Evolutionary conservation across 2,329 filamentous ascomycete genomes (phyloP).

Genomic region (Botrytis squamosa): DNA sequence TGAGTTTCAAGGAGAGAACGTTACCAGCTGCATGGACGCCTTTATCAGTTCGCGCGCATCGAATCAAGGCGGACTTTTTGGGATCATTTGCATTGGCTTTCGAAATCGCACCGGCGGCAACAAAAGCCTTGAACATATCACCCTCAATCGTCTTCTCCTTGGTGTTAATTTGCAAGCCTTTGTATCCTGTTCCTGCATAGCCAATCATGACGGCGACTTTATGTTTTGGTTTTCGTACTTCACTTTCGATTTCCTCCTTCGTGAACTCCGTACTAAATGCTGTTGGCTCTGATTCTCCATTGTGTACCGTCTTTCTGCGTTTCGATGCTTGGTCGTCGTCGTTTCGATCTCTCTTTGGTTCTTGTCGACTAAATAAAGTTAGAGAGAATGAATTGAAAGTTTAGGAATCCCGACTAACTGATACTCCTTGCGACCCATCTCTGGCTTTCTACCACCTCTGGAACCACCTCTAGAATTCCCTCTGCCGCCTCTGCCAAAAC

Average conservation of each 20-base stretch:
- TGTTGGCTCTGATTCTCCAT: slow-evolving; percentile 37
- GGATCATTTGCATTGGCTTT: slow-evolving; percentile 97
- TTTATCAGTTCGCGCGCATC: slow-evolving; percentile 95
- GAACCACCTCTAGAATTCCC: slow-evolving; percentile 39
- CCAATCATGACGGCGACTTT: slow-evolving; percentile 96
- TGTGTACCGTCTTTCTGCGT: slow-evolving; percentile 49
- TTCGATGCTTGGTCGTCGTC: slow-evolving; percentile 53
- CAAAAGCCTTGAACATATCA: slow-evolving; percentile 88
- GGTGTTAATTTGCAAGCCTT: slow-evolving; percentile 88
- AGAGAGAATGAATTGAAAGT: slow-evolving; percentile 39
- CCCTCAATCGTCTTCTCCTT: slow-evolving; percentile 92
- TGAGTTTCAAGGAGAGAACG: slow-evolving; percentile 91
- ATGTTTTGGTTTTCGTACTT: slow-evolving; percentile 85
- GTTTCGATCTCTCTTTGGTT: slow-evolving; percentile 53
- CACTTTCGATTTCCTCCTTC: slow-evolving; percentile 82
- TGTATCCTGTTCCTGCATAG: slow-evolving; percentile 94
- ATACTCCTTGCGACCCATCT: slow-evolving; percentile 66
- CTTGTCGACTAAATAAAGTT: slow-evolving; percentile 51
- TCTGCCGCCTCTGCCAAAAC: slow-evolving; percentile 38
- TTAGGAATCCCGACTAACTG: slow-evolving; percentile 50
- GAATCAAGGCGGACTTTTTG: slow-evolving; percentile 90
- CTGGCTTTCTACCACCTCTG: slow-evolving; percentile 59
- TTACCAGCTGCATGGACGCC: slow-evolving; percentile 96
- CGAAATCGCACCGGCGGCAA: slow-evolving; percentile 87
- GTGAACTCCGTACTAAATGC: slow-evolving; percentile 50